phyloP scores from a whole-genome alignment of 495 filamentous ascomycete species.

The Corynascus novoguineensis region DNA sequence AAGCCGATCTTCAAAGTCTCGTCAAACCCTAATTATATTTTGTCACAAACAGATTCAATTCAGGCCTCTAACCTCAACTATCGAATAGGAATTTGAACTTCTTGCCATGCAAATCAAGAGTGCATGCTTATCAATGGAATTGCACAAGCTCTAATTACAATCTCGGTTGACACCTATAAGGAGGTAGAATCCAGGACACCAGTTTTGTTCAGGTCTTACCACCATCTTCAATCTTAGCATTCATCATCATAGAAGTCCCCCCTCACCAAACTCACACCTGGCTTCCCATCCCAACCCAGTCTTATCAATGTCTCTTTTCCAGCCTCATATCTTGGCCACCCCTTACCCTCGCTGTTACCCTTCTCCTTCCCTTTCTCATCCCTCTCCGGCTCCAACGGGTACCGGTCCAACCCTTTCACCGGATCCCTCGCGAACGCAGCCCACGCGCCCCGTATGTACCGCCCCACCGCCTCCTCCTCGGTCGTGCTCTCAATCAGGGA shows the following conservation, averaged over 20 bases:
- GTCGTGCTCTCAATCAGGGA: background rate
- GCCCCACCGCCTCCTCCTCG: conserved; percentile 29
- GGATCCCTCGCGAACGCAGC: conserved; percentile 49
- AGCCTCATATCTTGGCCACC: conserved; percentile 2
- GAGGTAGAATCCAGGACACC: too few species aligned
- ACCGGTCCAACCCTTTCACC: background rate
- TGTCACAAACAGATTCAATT: too few species aligned
- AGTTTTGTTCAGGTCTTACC: too few species aligned
- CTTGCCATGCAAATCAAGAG: too few species aligned
- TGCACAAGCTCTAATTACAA: too few species aligned
- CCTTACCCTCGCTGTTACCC: background rate
- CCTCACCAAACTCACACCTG: background rate
- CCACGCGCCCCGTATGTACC: conserved; percentile 44
- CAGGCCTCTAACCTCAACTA: too few species aligned
- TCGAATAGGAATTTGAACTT: too few species aligned
- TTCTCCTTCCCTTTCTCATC: background rate
- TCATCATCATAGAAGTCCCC: background rate
- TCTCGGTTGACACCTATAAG: too few species aligned
- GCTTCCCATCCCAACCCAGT: background rate
- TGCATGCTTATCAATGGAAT: too few species aligned
- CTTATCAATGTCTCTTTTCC: conserved; percentile 1
- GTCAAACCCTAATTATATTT: too few species aligned
- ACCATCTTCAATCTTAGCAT: background rate
- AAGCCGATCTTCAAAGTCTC: too few species aligned
- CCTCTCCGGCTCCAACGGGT: too few species aligned